These are phyloP conservation scores for Dactylonectria estremocensis DNA, from an alignment of 2,329 filamentous ascomycete species.

Conservation along the genomic window DNA sequence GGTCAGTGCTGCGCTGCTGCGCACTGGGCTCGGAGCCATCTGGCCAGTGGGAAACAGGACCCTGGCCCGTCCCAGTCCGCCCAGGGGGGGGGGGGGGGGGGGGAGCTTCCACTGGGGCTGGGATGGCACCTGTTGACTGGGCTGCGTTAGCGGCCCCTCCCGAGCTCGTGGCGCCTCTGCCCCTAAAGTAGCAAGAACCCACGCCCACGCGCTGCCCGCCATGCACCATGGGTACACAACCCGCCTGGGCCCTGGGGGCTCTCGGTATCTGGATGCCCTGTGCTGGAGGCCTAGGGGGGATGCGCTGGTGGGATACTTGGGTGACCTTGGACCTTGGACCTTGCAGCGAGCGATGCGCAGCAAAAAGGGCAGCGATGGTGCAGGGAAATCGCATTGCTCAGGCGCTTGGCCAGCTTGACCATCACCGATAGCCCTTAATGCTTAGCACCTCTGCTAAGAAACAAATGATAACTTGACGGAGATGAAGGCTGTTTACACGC, in stretches of 20 bases:
- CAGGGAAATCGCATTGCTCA: background rate
- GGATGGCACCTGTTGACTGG: constrained; percentile 13
- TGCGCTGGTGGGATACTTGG: background rate
- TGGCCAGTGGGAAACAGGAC: constrained; percentile 1
- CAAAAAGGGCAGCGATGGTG: background rate
- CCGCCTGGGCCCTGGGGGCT: background rate
- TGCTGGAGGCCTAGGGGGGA: background rate
- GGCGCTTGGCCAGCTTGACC: background rate
- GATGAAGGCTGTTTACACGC: constrained; percentile 7
- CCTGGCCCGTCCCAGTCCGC: background rate
- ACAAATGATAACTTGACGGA: background rate
- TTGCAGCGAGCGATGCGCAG: too few species aligned
- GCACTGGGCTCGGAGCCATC: constrained; percentile 5
- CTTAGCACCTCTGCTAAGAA: background rate
- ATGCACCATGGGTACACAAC: constrained; percentile 1
- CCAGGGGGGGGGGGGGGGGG: too few species aligned
- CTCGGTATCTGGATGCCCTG: background rate
- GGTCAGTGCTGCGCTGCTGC: background rate
- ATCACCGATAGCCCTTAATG: background rate
- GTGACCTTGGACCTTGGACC: too few species aligned
- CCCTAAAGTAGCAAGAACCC: background rate
- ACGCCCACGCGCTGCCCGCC: constrained; percentile 4
- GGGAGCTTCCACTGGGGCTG: background rate
- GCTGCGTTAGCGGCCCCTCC: constrained; percentile 32
- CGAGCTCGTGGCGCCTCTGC: constrained; percentile 28